Evolutionary conservation across 345 rosid species (phyloP).

Genomic region (Gossypium anomalum): DNA sequence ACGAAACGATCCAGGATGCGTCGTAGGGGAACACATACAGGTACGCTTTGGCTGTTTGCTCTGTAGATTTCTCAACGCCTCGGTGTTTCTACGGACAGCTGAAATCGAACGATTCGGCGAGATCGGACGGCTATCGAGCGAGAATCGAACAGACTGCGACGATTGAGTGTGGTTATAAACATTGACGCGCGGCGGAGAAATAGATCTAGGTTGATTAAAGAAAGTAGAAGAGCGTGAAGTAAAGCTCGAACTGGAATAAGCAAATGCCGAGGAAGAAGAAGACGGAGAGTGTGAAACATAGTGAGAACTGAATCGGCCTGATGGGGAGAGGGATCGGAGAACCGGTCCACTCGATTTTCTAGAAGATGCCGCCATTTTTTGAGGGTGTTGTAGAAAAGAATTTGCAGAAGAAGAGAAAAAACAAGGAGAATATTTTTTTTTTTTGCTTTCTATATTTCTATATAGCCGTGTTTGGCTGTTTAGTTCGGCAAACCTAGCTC

Average conservation of each 20-base stretch:
- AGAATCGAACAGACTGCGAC: slow-evolving; percentile 35
- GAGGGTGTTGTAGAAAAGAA: background rate
- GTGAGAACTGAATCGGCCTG: slow-evolving; percentile 36
- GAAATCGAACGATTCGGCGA: slow-evolving; percentile 54
- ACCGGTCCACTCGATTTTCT: slow-evolving; percentile 39
- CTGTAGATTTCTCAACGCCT: slow-evolving; percentile 28
- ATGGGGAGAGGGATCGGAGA: slow-evolving; percentile 38
- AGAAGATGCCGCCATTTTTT: slow-evolving; percentile 47
- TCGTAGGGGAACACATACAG: slow-evolving; percentile 71
- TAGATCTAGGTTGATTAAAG: slow-evolving; percentile 33
- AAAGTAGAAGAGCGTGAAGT: slow-evolving; percentile 42
- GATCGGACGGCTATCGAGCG: slow-evolving; percentile 32
- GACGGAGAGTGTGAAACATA: slow-evolving; percentile 16
- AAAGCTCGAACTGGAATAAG: slow-evolving; percentile 46
- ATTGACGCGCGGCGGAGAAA: slow-evolving; percentile 50
- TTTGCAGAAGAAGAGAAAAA: background rate
- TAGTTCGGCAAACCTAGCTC: slow-evolving; percentile 49
- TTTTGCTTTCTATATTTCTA: background rate
- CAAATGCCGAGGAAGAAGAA: slow-evolving; percentile 42
- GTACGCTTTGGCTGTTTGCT: slow-evolving; percentile 31
- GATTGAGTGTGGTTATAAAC: slow-evolving; percentile 25
- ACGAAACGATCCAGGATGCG: slow-evolving; percentile 80
- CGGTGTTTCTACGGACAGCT: slow-evolving; percentile 21
- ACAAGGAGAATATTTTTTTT: background rate
- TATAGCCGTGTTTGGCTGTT: slow-evolving; percentile 27